These are phyloP conservation scores for Diplodia seriata DNA, from an alignment of 2,329 filamentous ascomycete species.

Conservation along the genomic window DNA sequence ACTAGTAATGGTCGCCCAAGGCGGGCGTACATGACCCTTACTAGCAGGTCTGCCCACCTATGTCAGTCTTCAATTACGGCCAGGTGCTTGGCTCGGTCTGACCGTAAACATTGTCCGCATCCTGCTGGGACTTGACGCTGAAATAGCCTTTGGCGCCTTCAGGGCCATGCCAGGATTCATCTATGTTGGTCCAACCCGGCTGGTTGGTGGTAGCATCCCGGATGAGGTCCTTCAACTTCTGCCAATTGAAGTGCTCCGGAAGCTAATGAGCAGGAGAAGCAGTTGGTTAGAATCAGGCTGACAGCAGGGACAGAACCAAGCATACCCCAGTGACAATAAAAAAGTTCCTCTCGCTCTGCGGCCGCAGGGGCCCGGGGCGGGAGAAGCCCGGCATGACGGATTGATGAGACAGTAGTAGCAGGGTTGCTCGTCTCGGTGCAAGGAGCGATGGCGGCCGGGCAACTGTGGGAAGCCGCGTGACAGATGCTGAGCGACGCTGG, in stretches of 20 bases:
- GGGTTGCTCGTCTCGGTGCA: not conserved
- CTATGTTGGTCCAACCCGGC: conserved; percentile 48
- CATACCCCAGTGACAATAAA: conserved; percentile 33
- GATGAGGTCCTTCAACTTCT: conserved; percentile 49
- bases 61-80: conserved; percentile 37
- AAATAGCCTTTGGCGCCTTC: conserved; percentile 47
- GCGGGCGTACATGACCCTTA: conserved; percentile 41
- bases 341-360: conserved; percentile 32
- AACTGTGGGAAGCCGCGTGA: conserved; percentile 27
- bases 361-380: conserved; percentile 1
- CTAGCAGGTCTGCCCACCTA: conserved; percentile 17
- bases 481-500: conserved; percentile 29
- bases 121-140: conserved; percentile 44
- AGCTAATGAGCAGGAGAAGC: conserved; percentile 12
- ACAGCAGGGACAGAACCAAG: not conserved
- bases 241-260: conserved; percentile 39
- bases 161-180: conserved; percentile 34
- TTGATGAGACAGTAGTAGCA: not conserved
- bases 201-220: conserved; percentile 45
- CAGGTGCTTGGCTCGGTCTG: conserved; percentile 37
- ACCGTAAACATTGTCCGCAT: conserved; percentile 39
- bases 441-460: conserved; percentile 1
- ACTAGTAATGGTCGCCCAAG: conserved; percentile 38
- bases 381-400: conserved; percentile 21
- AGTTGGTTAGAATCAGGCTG: not conserved